Base-by-base conservation (phyloP, 2,329 filamentous ascomycete species). In the Fusarium pseudograminearum region DNA sequence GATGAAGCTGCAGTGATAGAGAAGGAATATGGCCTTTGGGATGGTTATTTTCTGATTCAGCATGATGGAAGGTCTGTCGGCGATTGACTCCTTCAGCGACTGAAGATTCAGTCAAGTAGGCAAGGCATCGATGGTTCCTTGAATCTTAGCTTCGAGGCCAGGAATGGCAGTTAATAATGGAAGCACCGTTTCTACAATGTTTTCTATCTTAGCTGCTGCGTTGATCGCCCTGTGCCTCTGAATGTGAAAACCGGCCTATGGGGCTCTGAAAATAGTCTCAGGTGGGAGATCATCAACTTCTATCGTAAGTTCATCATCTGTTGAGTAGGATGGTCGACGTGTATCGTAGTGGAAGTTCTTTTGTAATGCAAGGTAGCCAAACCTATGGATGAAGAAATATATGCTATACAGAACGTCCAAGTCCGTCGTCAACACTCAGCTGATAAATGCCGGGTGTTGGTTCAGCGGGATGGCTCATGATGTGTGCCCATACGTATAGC, bases 341-440 rank as follows among this genome's bases (percentile, higher is more conserved):
- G 66, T 48, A 42, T 70, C 63, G 34, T 62, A 72, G 30, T 68
- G 69, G 9, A 59, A 58, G 30, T 72, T 66, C 15, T 72, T 70
- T 24, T 65, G 26, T 65, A 15, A 72, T 62, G n/a, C 66, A 66
- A 7, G 69, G 70, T 4, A 72, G 42, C 26, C 69, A 59, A 6
- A 68, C 47, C 33, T 72, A 45, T 66, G 72, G 2, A 66, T 72
- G 20, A 72, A 72, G 26, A 71, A 72, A 28, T 72, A 57, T 54
- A 70, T 59, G 22, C 68, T 65, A n/a, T 72, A 68, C 3, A 72
- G 28, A 4, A 50, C 40, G 63, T 68, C 70, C 66, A 72, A 4
- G 62, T 41, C 5, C 69, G 50, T 33, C 69, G 42, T 15, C 66
- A 47, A 33, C 72, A 53, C 28, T 72, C 66, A 31, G 66, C 66